phyloP scores from a whole-genome alignment of 495 filamentous ascomycete genomes.

The Zalerion maritima region DNA sequence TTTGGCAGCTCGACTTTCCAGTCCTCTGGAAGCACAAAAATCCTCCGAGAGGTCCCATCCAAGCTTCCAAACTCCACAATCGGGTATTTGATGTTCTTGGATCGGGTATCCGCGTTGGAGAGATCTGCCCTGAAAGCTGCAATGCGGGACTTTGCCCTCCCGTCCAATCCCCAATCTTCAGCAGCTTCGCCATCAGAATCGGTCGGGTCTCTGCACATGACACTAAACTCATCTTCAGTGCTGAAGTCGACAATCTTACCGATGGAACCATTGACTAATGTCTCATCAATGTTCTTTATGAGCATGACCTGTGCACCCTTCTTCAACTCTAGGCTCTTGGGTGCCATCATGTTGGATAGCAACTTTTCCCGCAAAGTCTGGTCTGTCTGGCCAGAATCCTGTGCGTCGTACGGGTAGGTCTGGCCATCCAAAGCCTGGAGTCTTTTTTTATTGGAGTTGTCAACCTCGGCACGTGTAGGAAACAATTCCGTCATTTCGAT shows the following conservation, averaged over 20 bases:
- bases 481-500: conserved; percentile 91
- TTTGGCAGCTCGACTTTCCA: conserved; percentile 97
- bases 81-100: conserved; percentile 43
- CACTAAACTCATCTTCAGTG: conserved; percentile 46
- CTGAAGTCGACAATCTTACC: conserved; percentile 79
- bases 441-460: conserved; percentile 62
- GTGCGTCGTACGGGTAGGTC: conserved; percentile 48
- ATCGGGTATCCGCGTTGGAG: conserved; percentile 6
- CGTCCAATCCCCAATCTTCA: conserved; percentile 14
- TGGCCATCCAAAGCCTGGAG: conserved; percentile 60
- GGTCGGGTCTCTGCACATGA: conserved; percentile 16
- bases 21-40: conserved; percentile 70
- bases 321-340: conserved; percentile 60
- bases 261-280: conserved; percentile 83
- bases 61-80: conserved; percentile 66
- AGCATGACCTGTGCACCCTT: conserved; percentile 94
- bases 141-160: conserved; percentile 31
- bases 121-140: conserved; percentile 21
- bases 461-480: conserved; percentile 81
- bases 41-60: conserved; percentile 61
- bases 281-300: conserved; percentile 97
- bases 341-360: conserved; percentile 84
- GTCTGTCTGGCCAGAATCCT: conserved; percentile 61
- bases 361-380: conserved; percentile 54
- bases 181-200: conserved; percentile 25